Evolutionary conservation across 768 basidiomycete genomes (phyloP).

Genomic region (Ramaria sp.): DNA sequence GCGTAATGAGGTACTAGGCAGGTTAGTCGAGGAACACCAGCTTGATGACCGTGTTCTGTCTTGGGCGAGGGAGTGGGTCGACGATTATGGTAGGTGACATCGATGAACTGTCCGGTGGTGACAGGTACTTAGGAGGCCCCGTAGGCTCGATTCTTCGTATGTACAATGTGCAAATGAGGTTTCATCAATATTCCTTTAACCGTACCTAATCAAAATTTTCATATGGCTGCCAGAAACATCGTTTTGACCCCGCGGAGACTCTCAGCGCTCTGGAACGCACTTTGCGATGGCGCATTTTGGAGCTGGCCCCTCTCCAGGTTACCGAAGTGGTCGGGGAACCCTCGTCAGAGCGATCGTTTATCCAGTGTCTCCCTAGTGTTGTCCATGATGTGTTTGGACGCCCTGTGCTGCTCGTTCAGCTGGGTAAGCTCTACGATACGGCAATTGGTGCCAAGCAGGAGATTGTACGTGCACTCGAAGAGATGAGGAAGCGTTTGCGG

Average conservation of each 20-base stretch:
- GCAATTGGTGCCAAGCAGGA: constrained; percentile 29
- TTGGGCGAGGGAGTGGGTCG: constrained; percentile 52
- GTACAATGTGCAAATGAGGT: constrained; percentile 28
- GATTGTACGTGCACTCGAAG: constrained; percentile 42
- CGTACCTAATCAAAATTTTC: constrained; percentile 8
- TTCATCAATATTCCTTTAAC: constrained; percentile 6
- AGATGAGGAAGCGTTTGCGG: constrained; percentile 41
- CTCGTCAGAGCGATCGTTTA: constrained; percentile 18
- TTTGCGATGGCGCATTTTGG: constrained; percentile 39
- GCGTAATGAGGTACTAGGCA: constrained; percentile 47
- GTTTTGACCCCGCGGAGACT: constrained; percentile 51
- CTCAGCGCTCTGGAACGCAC: constrained; percentile 46
- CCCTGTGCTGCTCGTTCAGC: constrained; percentile 49
- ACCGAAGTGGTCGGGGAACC: background rate
- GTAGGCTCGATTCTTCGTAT: constrained; percentile 27
- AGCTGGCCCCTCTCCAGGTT: background rate
- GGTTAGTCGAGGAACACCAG: constrained; percentile 45
- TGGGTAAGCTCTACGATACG: constrained; percentile 29
- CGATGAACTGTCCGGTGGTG: constrained; percentile 4
- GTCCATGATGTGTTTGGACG: constrained; percentile 52
- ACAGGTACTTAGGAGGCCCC: background rate
- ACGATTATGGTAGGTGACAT: constrained; percentile 46
- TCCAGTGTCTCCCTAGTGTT: constrained; percentile 44
- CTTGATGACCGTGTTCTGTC: constrained; percentile 34
- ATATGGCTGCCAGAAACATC: constrained; percentile 40